These are phyloP conservation scores for Venturiaceae sp. DNA, from an alignment of 2,329 filamentous ascomycete species.

Conservation along the genomic window DNA sequence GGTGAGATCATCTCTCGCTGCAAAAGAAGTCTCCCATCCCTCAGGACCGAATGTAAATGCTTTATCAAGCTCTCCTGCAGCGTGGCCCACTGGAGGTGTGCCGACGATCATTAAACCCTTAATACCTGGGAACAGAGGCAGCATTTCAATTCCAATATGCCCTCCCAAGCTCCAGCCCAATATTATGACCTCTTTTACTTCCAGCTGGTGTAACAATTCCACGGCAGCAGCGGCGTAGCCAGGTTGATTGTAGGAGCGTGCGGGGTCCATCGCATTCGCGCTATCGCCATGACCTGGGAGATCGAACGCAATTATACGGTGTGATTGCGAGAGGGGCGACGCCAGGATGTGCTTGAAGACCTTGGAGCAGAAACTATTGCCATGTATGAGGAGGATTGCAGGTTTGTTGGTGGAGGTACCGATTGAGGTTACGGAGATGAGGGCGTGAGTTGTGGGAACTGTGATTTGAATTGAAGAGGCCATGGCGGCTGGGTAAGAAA, in stretches of 20 bases:
- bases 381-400: conserved; percentile 21
- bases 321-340: conserved; percentile 10
- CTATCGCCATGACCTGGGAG: conserved; percentile 24
- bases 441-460: conserved; percentile 10
- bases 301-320: conserved; percentile 20
- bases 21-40: conserved; percentile 11
- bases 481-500: not conserved
- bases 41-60: conserved; percentile 12
- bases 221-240: conserved; percentile 22
- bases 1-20: conserved; percentile 12
- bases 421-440: conserved; percentile 15
- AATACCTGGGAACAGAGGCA: conserved; percentile 11
- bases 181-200: conserved; percentile 14
- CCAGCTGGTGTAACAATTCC: conserved; percentile 18
- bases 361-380: conserved; percentile 19
- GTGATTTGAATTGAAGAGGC: not conserved
- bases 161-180: conserved; percentile 25
- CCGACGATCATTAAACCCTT: conserved; percentile 20
- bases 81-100: conserved; percentile 16
- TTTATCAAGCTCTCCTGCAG: not conserved
- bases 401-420: conserved; percentile 11
- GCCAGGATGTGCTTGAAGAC: conserved; percentile 19
- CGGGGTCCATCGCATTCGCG: conserved; percentile 17
- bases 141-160: conserved; percentile 22
- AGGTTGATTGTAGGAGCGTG: conserved; percentile 17